Evolutionary conservation across 768 basidiomycete species (phyloP).

Genomic region (Melanogaster broomeanus): DNA sequence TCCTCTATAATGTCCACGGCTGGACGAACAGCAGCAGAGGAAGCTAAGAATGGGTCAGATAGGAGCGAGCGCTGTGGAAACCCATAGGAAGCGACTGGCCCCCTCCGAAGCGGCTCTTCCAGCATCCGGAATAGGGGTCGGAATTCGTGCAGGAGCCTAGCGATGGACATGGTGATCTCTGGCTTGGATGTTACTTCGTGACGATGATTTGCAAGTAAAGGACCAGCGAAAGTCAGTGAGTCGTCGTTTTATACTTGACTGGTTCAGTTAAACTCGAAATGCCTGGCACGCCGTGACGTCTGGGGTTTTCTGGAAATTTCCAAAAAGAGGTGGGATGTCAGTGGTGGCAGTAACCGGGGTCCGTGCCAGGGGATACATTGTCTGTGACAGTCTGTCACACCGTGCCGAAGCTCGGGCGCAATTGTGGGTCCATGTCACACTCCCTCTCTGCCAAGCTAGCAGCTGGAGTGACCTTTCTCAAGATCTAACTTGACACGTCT

Average conservation of each 20-base stretch:
- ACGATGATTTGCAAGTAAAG: not conserved
- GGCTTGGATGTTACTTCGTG: not conserved
- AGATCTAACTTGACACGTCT: too few relatives aligned
- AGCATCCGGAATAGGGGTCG: conserved; percentile 76
- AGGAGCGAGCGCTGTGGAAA: conserved; percentile 40
- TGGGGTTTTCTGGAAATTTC: conserved; percentile 21
- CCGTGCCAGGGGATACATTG: not conserved
- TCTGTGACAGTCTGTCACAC: too few relatives aligned
- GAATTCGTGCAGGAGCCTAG: conserved; percentile 68
- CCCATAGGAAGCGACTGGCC: conserved; percentile 20
- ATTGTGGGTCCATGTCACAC: too few relatives aligned
- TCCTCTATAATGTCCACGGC: conserved; percentile 71
- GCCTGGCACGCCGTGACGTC: too few relatives aligned
- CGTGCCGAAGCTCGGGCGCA: too few relatives aligned
- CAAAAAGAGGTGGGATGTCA: too few relatives aligned
- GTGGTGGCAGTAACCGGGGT: conserved; percentile 19
- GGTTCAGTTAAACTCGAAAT: too few relatives aligned
- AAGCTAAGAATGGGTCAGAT: conserved; percentile 51
- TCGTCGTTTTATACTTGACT: too few relatives aligned
- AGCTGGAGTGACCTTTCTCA: too few relatives aligned
- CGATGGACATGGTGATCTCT: conserved; percentile 55
- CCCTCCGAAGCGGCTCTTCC: conserved; percentile 63
- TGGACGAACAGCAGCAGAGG: conserved; percentile 42
- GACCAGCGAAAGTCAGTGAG: too few relatives aligned
- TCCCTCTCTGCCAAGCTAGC: too few relatives aligned